Conservation (phyloP, 352 stramenopile genomes). For the Phytophthora chlamydospora region DNA sequence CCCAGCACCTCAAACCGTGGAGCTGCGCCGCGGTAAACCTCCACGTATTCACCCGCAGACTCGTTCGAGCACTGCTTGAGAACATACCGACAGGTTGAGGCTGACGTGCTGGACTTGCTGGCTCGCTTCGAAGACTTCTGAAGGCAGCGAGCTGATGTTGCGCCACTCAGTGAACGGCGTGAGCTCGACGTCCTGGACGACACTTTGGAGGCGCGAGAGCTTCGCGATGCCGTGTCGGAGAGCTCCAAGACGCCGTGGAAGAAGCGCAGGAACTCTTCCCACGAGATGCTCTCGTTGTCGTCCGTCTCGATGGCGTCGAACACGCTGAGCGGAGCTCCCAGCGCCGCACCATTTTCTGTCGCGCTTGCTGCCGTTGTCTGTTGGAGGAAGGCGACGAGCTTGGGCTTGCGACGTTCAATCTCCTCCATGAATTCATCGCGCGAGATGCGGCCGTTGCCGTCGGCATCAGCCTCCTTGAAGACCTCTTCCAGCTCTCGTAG, state of each 20-base stretch:
- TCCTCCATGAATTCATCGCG: conserved; percentile 89
- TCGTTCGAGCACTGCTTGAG: conserved; percentile 89
- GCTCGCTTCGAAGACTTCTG: conserved; percentile 26
- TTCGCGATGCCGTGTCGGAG: conserved; percentile 28
- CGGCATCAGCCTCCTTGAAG: conserved; percentile 81
- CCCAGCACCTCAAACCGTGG: conserved; percentile 77
- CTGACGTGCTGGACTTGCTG: conserved; percentile 11
- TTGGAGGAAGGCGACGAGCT: conserved; percentile 79
- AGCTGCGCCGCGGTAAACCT: conserved; percentile 83
- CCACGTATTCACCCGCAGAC: conserved; percentile 78
- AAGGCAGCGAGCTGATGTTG: conserved; percentile 21
- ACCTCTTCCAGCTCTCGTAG: conserved; percentile 78
- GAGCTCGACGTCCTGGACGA: conserved; percentile 22
- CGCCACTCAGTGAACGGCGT: conserved; percentile 22
- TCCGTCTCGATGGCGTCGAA: conserved; percentile 92
- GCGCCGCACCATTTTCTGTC: conserved; percentile 4
- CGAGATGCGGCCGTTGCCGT: conserved; percentile 78
- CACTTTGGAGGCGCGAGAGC: conserved; percentile 17
- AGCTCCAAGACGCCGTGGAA: conserved; percentile 73
- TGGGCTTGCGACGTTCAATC: conserved; percentile 76
- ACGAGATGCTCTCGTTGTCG: conserved; percentile 89
- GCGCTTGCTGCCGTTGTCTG: conserved; percentile 39
- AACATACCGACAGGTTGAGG: conserved; percentile 68
- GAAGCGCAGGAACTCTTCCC: conserved; percentile 84
- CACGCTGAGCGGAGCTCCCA: conserved; percentile 55